Evolutionary conservation across 768 basidiomycete species (phyloP), one percentile per base, ranked within the genome.

Genomic region (Naganishia randhawae): DNA sequence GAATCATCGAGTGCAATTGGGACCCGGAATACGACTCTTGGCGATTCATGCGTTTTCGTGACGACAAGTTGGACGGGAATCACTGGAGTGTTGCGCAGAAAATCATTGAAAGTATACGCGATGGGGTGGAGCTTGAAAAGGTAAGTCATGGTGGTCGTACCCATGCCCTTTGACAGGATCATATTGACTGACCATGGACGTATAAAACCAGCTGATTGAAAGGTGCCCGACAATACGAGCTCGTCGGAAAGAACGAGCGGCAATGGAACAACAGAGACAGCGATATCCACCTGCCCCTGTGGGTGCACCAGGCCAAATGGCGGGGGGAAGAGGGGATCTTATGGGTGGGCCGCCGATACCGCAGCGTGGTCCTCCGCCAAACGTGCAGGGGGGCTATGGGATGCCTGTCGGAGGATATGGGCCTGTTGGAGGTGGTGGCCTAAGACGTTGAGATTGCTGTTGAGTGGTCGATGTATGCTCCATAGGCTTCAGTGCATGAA

Each of bases 1-100:
- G 95, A 13, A 85, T 98, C 42, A 88, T 98, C 22, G 96, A 99
- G 78, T 93, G 95, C 19, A 86, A 88, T 71, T 98, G 96, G 95
- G 89, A 95, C 73, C 68, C 84, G 29, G 84, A 84, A 33, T 82
- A 83, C 52, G 74, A 78, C 14, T 80, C 78, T 22, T 98, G 94
- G 93, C 86, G 86, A 67, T 87, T 92, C 85, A 87, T 98, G 86
- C 86, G 96, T 52, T 94, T 95, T 77, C 81, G 96, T 73, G 87
- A 95, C 74, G 96, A 99, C 80, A 99, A 99, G 79, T 89, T 86
- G 3, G 81, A 94, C 71, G 96, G 92, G 17, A 99, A 99, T 79
- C 92, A 91, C 78, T 85, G 84, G 69, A 85, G 81, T 33, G 86
- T 92, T 65, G 92, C 97, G 53, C 86, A 90, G 66, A 90, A 88